phyloP scores from a whole-genome alignment of 768 basidiomycete genomes.

The Crucibulum laeve region DNA sequence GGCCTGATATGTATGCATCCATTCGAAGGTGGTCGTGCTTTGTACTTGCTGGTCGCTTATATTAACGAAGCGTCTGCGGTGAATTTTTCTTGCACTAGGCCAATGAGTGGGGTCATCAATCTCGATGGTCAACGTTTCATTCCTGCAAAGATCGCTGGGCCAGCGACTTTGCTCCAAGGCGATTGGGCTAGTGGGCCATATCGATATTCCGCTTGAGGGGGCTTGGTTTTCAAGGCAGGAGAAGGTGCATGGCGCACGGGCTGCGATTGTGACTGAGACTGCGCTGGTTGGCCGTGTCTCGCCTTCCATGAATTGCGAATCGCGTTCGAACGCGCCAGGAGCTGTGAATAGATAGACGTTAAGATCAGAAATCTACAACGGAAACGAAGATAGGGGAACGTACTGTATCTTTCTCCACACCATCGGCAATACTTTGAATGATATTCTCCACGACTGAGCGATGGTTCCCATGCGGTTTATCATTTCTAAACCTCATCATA shows the following conservation, averaged over 20 bases:
- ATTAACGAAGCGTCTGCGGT: too few species aligned
- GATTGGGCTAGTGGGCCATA: constrained; percentile 66
- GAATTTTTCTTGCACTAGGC: too few species aligned
- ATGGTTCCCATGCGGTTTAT: constrained; percentile 93
- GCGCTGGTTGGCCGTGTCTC: constrained; percentile 40
- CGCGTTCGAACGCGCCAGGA: constrained; percentile 50
- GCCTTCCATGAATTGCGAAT: constrained; percentile 77
- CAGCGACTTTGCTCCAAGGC: constrained; percentile 71
- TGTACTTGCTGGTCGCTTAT: too few species aligned
- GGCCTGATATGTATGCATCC: too few species aligned
- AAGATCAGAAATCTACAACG: neutral
- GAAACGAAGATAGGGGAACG: constrained; percentile 20
- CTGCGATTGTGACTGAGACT: constrained; percentile 16
- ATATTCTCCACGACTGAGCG: constrained; percentile 81
- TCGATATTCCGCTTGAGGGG: constrained; percentile 34
- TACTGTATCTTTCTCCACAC: constrained; percentile 86
- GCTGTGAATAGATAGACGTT: constrained; percentile 1
- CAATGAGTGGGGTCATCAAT: too few species aligned
- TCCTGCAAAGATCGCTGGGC: constrained; percentile 56
- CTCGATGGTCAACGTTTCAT: constrained; percentile 51
- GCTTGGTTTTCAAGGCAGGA: constrained; percentile 12
- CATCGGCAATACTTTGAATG: constrained; percentile 87
- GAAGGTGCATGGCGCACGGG: constrained; percentile 16
- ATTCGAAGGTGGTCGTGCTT: too few species aligned
- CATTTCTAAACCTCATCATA: constrained; percentile 91